phyloP scores from a whole-genome alignment of 441 rosid genomes.

The Corymbia citriodora region DNA sequence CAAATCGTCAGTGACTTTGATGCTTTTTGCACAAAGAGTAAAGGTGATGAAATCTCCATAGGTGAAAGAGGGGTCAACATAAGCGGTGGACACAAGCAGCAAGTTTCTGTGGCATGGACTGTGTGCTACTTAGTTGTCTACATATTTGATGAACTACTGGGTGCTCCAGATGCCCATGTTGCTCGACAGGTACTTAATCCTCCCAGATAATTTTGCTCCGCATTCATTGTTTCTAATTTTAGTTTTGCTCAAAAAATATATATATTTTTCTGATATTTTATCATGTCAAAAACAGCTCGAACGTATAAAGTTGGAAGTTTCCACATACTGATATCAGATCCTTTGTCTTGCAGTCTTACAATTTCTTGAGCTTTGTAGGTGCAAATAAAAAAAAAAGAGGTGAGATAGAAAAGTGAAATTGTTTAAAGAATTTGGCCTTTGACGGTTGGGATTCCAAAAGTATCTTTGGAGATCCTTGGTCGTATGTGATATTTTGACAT shows the following conservation, averaged over 20 bases:
- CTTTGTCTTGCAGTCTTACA: background rate
- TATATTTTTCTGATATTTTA: background rate
- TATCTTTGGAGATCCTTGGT: too few relatives aligned
- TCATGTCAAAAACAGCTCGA: background rate
- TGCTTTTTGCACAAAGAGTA: too few relatives aligned
- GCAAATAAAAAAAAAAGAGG: too few relatives aligned
- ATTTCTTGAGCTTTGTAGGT: background rate
- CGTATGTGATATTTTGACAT: too few relatives aligned
- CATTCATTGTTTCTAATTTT: background rate
- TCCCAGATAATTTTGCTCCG: background rate
- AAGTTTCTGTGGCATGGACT: slow-evolving; percentile 97
- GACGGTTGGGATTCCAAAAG: too few relatives aligned
- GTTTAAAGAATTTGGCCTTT: too few relatives aligned
- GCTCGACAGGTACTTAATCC: slow-evolving; percentile 67
- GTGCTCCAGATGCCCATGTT: slow-evolving; percentile 96
- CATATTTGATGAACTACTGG: slow-evolving; percentile 89
- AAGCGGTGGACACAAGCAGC: slow-evolving; percentile 97
- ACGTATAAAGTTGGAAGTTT: background rate
- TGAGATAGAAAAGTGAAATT: too few relatives aligned
- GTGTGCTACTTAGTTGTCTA: slow-evolving; percentile 80
- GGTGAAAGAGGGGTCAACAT: slow-evolving; percentile 98
- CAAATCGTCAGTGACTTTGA: too few relatives aligned
- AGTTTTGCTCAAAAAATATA: background rate
- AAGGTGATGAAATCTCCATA: slow-evolving; percentile 11
- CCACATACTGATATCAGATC: background rate